Conservation (phyloP, 2,329 filamentous ascomycete species). For the Ustulina deusta region DNA sequence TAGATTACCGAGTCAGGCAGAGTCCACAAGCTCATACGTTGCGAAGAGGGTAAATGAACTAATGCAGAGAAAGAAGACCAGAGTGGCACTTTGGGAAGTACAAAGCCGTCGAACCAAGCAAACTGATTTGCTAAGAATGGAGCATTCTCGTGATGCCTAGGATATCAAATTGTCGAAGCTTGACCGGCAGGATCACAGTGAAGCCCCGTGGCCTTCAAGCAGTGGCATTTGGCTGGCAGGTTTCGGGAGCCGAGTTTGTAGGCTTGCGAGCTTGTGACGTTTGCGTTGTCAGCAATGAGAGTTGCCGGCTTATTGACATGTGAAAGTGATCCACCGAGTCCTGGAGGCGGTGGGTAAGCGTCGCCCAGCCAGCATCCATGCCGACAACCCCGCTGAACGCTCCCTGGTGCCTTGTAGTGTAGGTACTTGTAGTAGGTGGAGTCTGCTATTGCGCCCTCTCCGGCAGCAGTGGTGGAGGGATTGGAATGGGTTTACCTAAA, state of each 20-base stretch:
- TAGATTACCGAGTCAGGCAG: conserved; percentile 33
- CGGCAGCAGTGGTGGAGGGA: too few relatives aligned
- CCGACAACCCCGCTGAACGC: conserved; percentile 18
- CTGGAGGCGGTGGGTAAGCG: background rate
- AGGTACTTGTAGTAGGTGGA: too few relatives aligned
- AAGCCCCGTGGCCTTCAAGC: conserved; percentile 12
- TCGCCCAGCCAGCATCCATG: conserved; percentile 13
- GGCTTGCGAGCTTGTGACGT: conserved; percentile 37
- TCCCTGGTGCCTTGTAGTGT: background rate
- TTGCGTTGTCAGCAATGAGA: conserved; percentile 30
- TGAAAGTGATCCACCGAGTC: conserved; percentile 40
- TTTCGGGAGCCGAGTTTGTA: conserved; percentile 22
- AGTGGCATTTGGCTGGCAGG: conserved; percentile 15
- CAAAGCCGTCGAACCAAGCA: conserved; percentile 26
- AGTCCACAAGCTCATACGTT: conserved; percentile 15
- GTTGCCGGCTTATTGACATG: conserved; percentile 38
- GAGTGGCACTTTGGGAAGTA: conserved; percentile 5
- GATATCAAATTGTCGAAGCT: background rate
- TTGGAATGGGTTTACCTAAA: too few relatives aligned
- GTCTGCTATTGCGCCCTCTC: too few relatives aligned
- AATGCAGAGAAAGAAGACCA: conserved; percentile 20
- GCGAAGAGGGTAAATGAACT: conserved; percentile 3
- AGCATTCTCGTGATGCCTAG: conserved; percentile 9
- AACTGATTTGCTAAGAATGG: background rate
- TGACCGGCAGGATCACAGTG: background rate